Evolutionary conservation across 2,329 filamentous ascomycete species (phyloP), one percentile per base, ranked within the genome.

Genomic region (Colletotrichum gloeosporioides): DNA sequence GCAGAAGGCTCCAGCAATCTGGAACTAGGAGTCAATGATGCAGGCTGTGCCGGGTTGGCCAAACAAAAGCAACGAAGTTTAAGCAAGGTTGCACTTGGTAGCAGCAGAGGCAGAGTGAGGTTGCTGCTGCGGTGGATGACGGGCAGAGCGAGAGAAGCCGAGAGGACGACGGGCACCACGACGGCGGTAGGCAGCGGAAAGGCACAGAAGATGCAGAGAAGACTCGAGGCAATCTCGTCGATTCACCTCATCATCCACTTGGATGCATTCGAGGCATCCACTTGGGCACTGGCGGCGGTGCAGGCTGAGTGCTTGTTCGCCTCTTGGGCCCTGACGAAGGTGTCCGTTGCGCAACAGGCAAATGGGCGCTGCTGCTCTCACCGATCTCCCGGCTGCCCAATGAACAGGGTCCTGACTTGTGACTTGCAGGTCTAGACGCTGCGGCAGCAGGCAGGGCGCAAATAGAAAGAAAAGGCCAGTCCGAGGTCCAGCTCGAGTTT

Each of bases 381-480:
- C 73, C 73, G 69, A 75, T 75, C 68, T 70, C 68, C 55, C 55
- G 68, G 57, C 25, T 67, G 73, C 73, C 73, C 73, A 75, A 73
- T 73, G 63, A 53, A 10, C 31, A 70, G 57, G 55, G 68, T 31
- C 68, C 34, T 29, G 62, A 73, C 73, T 53, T 64, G 73, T 75
- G 53, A 57, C 73, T 67, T 31, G 73, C 73, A 75, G 73, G 31
- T 34, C 9, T 63, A 68, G 67, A 49, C 65, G 72, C 72, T 65
- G 53, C 32, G 39, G 27, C 27, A 62, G 29, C 8, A 53, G 22
- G 29, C 55, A 62, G 62, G 15, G 32, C 55, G 27, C 22, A 18
- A 29, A 25, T 29, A 59, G 22, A 63, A 63, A 34, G 61, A 3
- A 63, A 25, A 32, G 63, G 34, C 27, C 36, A 64, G 57, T 71